Conservation (phyloP, 1,284 basidiomycete species). For the Thelephora terrestris region DNA sequence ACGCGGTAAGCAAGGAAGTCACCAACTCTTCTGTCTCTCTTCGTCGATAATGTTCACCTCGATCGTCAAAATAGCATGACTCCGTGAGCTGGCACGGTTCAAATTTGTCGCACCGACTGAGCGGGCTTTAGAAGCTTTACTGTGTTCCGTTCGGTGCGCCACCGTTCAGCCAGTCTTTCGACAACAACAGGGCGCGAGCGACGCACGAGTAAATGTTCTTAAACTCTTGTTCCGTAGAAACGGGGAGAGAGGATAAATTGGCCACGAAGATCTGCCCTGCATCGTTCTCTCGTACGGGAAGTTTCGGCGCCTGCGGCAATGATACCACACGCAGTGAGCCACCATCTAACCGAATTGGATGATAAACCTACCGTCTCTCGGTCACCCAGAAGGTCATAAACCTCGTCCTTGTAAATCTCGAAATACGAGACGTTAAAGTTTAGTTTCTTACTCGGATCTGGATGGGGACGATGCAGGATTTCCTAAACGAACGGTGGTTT, state of each 20-base stretch:
- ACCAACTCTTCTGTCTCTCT: conserved; percentile 37
- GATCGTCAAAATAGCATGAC: conserved; percentile 73
- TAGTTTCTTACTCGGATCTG: conserved; percentile 11
- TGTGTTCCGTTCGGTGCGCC: conserved; percentile 16
- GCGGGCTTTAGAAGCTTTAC: conserved; percentile 58
- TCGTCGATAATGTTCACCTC: conserved; percentile 45
- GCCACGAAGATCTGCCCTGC: conserved; percentile 71
- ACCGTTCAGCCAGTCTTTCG: not conserved
- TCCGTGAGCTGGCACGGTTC: conserved; percentile 71
- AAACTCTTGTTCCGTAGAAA: conserved; percentile 51
- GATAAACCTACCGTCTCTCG: conserved; percentile 45
- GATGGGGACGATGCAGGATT: conserved; percentile 14
- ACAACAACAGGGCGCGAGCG: not conserved
- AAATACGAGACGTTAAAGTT: conserved; percentile 59
- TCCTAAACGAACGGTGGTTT: conserved; percentile 12
- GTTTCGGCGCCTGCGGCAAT: conserved; percentile 53
- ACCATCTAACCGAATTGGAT: not conserved
- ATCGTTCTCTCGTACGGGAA: conserved; percentile 70
- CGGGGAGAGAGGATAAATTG: conserved; percentile 46
- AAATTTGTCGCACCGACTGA: conserved; percentile 79
- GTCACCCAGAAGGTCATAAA: conserved; percentile 69
- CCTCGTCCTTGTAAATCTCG: conserved; percentile 83
- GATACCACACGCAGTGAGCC: conserved; percentile 2
- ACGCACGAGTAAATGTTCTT: conserved; percentile 53
- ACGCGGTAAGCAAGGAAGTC: conserved; percentile 5